These are phyloP conservation scores for Alloteropsis semialata DNA, from an alignment of 176 grass and related monocot genomes.

Conservation along the genomic window DNA sequence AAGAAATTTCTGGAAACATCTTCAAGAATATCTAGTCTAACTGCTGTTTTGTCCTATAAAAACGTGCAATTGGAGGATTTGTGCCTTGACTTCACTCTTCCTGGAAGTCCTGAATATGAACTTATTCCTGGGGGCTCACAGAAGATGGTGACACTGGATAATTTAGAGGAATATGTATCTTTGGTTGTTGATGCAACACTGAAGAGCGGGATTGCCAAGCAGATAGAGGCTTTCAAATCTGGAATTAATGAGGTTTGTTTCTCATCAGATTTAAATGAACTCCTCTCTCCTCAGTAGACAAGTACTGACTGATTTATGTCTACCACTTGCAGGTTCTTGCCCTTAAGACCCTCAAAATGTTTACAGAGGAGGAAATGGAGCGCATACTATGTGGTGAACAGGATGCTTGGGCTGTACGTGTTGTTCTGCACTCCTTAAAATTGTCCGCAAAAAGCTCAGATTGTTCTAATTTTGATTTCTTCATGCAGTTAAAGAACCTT, in stretches of 20 bases:
- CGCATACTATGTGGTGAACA: conserved; percentile 70
- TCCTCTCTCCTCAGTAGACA: background rate
- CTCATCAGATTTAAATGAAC: background rate
- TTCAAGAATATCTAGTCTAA: background rate
- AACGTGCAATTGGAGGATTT: conserved; percentile 54
- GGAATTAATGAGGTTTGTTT: conserved; percentile 57
- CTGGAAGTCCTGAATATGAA: conserved; percentile 54
- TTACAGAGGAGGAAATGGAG: conserved; percentile 64
- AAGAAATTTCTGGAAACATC: conserved; percentile 52
- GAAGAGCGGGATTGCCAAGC: conserved; percentile 43
- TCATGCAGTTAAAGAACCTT: conserved; percentile 49
- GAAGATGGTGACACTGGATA: conserved; percentile 47
- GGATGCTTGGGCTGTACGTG: conserved; percentile 57
- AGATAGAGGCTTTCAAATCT: conserved; percentile 59
- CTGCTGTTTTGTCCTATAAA: conserved; percentile 42
- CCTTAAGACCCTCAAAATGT: conserved; percentile 44
- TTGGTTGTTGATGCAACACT: conserved; percentile 53
- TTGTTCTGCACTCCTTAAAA: background rate
- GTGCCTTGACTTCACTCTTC: conserved; percentile 77
- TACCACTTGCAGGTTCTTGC: conserved; percentile 49
- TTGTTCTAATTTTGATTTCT: conserved; percentile 28
- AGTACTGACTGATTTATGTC: background rate
- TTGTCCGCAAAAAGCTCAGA: background rate
- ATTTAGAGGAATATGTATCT: conserved; percentile 61
- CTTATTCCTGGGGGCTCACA: conserved; percentile 43